A percentile compares a stretch with the other conserved stretches of the same genome.
phyloP scores from a whole-genome alignment of 306 rosid genomes.

The Ceratonia siliqua region DNA sequence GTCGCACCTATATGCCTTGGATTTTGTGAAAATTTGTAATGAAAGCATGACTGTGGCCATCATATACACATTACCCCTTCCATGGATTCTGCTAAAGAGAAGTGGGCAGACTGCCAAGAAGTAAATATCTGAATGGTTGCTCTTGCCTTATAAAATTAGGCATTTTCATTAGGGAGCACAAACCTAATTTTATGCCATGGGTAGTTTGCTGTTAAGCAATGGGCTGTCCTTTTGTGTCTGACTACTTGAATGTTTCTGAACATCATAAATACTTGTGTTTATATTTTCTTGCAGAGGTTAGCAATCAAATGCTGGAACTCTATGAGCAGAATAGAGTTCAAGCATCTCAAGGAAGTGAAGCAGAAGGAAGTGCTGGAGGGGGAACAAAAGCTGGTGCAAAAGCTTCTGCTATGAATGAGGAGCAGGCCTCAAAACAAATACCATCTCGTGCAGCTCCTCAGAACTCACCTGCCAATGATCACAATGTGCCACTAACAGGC shows the following conservation, averaged over 20 bases:
- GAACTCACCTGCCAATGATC: conserved; percentile 35
- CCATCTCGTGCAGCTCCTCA: conserved; percentile 35
- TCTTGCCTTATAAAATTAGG: conserved; percentile 20
- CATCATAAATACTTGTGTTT: conserved; percentile 17
- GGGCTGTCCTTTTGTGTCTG: conserved; percentile 31
- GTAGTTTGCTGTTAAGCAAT: conserved; percentile 27
- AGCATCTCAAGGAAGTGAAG: conserved; percentile 72
- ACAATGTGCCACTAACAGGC: conserved; percentile 41
- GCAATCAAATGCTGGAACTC: conserved; percentile 99
- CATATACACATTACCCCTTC: neutral
- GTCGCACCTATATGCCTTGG: neutral
- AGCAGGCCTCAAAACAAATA: conserved; percentile 48
- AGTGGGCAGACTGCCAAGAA: neutral
- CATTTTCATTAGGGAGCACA: conserved; percentile 18
- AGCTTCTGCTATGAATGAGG: conserved; percentile 61
- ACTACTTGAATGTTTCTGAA: conserved; percentile 13
- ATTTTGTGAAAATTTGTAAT: neutral
- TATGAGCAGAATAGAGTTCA: conserved; percentile 85
- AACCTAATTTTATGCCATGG: conserved; percentile 5
- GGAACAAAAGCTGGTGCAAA: conserved; percentile 53
- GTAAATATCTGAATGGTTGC: conserved; percentile 22
- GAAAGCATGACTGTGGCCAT: conserved; percentile 2
- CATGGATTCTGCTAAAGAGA: neutral
- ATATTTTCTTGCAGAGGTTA: conserved; percentile 74
- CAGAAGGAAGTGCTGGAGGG: conserved; percentile 65